Evolutionary conservation across 2,329 filamentous ascomycete genomes (phyloP).

Genomic region (Neonectria ditissima): DNA sequence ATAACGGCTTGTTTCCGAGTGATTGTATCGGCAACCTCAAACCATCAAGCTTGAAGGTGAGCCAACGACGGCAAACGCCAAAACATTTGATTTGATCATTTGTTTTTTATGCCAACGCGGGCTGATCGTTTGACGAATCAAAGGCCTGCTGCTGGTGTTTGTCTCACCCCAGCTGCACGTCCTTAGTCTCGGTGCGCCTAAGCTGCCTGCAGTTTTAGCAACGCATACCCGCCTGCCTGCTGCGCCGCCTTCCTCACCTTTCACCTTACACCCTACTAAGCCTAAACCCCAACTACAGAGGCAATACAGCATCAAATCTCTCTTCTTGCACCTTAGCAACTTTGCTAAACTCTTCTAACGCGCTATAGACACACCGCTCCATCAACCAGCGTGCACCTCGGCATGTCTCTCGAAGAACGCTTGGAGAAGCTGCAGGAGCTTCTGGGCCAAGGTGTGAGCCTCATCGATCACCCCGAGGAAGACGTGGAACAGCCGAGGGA

Average conservation of each 20-base stretch:
- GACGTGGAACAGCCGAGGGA: conserved; percentile 5
- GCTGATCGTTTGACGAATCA: neutral
- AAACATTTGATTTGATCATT: neutral
- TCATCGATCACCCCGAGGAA: conserved; percentile 29
- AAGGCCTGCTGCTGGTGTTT: neutral
- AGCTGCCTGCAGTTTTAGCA: neutral
- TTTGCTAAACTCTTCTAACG: neutral
- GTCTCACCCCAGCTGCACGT: neutral
- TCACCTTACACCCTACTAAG: no score
- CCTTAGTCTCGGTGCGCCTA: neutral
- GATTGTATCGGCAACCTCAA: neutral
- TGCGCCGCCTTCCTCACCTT: neutral
- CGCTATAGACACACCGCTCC: neutral
- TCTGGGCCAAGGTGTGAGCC: conserved; percentile 37
- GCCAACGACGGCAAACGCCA: neutral
- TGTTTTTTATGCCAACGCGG: no score
- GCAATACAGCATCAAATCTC: neutral
- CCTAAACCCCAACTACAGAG: neutral
- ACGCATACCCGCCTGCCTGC: neutral
- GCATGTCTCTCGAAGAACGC: conserved; percentile 38
- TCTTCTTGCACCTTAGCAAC: neutral
- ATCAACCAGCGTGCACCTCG: neutral
- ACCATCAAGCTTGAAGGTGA: neutral
- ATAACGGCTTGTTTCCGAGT: neutral
- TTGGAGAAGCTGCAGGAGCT: conserved; percentile 38